Evolutionary conservation across 2,329 filamentous ascomycete genomes (phyloP), one percentile per base, ranked within the genome.

Genomic region (Cylindrodendrum hubeiense): DNA sequence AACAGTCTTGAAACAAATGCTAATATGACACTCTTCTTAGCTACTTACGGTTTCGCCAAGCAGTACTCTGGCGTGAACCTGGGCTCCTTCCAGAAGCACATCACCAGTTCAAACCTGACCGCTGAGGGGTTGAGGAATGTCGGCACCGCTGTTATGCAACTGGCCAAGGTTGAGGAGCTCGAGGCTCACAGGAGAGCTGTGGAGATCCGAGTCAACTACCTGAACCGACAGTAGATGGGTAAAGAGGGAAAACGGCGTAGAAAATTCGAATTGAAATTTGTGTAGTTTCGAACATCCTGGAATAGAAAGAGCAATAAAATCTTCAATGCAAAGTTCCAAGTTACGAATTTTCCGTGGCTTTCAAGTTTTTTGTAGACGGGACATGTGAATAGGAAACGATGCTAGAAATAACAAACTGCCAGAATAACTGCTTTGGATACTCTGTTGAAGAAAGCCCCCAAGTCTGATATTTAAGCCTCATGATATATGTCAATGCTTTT

Each of bases 1-100:
- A 39, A 43, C 34, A 4, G 26, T 41, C 7, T 26, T n/a, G 13
- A 47, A 61, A 26, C 53, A 12, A n/a, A 41, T 22, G 63, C 72
- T 74, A 64, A 74, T 60, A 52, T 72, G 64, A 70, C 57, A 19
- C 19, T n/a, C 5, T 51, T 33, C 12, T 3, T 72, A 97, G 94
- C 96, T 56, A 99, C 96, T 0, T 99, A 98, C 77, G 96, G 96
- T 43, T 99, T 97, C 76, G 96, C 96, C 52, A 97, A 97, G 83
- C 96, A 99, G 80, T 99, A 99, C 84, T 98, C 94, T 6, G 96
- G 96, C 56, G 96, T 99, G 76, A 99, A 97, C 80, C 88, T 99
- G 6, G 94, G 89, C 33, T 98, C 95, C 3, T 99, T 98, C 82
- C 88, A 97, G 79, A 99, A 99, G 84, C 94, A 98, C 85, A 98